Evolutionary conservation across 108 stramenopile species (phyloP).

Genomic region (Cyclotella sp.): DNA sequence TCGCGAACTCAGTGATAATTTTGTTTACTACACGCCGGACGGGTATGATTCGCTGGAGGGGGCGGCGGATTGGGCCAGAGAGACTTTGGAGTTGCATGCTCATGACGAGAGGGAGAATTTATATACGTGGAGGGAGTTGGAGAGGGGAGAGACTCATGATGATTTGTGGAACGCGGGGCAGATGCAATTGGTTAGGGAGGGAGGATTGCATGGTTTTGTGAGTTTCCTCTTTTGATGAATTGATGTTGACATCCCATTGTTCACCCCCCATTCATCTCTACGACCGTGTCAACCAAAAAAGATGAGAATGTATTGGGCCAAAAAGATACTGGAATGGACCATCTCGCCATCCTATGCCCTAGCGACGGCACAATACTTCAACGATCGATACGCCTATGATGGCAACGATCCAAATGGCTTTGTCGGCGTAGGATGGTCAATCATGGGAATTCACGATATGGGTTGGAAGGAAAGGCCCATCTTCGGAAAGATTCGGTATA

Average conservation of each 20-base stretch:
- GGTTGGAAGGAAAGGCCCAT: constrained; percentile 90
- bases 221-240: constrained; percentile 23
- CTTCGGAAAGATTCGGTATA: constrained; percentile 98
- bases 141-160: constrained; percentile 91
- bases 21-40: constrained; percentile 91
- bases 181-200: constrained; percentile 88
- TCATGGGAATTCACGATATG: constrained; percentile 97
- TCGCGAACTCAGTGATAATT: constrained; percentile 97
- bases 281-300: neutral
- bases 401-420: constrained; percentile 98
- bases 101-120: constrained; percentile 85
- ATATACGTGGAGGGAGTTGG: constrained; percentile 88
- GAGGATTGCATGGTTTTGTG: constrained; percentile 98
- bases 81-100: constrained; percentile 85
- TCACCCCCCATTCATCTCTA: neutral
- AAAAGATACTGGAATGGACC: constrained; percentile 99
- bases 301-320: constrained; percentile 99
- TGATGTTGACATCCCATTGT: neutral
- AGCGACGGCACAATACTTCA: constrained; percentile 88
- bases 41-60: constrained; percentile 88
- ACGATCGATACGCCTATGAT: constrained; percentile 97
- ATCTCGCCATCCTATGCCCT: constrained; percentile 86
- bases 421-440: constrained; percentile 97
- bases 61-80: constrained; percentile 94
- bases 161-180: constrained; percentile 99